Conservation (phyloP, 768 basidiomycete genomes). For the Tulasnella sp. region DNA sequence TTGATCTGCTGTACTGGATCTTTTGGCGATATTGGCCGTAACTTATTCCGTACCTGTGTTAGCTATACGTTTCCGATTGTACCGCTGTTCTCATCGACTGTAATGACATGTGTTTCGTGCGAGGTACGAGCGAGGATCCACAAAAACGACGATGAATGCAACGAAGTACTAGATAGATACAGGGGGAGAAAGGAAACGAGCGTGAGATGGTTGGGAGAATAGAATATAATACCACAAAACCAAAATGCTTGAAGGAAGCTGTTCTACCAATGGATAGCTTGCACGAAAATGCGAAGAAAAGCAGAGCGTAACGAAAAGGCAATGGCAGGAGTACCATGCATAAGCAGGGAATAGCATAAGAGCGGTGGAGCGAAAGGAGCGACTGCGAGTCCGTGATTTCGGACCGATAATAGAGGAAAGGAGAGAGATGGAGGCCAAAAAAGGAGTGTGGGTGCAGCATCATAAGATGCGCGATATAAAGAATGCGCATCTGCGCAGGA, state of each 20-base stretch:
- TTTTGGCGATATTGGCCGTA: background rate
- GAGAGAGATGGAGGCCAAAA: slow-evolving; percentile 10
- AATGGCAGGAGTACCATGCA: background rate
- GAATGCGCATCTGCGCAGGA: background rate
- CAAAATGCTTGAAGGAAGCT: background rate
- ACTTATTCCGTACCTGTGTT: slow-evolving; percentile 1
- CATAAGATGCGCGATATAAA: slow-evolving; percentile 23
- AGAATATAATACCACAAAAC: background rate
- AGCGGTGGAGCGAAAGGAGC: slow-evolving; percentile 12
- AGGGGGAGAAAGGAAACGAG: background rate
- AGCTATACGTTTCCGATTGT: background rate
- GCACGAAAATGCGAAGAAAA: background rate
- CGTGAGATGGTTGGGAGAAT: background rate
- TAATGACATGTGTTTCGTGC: background rate
- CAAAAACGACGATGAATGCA: background rate
- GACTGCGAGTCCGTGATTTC: background rate
- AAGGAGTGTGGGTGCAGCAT: slow-evolving; percentile 29
- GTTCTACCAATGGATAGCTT: background rate
- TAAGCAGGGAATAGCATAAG: slow-evolving; percentile 7
- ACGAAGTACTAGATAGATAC: slow-evolving; percentile 8
- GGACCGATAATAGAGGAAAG: slow-evolving; percentile 13
- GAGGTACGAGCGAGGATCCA: background rate
- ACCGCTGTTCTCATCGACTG: background rate
- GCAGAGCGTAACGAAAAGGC: background rate
- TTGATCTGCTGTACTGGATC: background rate